Evolutionary conservation across 768 basidiomycete genomes (phyloP), one percentile per base, ranked within the genome.

Genomic region (Tulasnella sp.): DNA sequence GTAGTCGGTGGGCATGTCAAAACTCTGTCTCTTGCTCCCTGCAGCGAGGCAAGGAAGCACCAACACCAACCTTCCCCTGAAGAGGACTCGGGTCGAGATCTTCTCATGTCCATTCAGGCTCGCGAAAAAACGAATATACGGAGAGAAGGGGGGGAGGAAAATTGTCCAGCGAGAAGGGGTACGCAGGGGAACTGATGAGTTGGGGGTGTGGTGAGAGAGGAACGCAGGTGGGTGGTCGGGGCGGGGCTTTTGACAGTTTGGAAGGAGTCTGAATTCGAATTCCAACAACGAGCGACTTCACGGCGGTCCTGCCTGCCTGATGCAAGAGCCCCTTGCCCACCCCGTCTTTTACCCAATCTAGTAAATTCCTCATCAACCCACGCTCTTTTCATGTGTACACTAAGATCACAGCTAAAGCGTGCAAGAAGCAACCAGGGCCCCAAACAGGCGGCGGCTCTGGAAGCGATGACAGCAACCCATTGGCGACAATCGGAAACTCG

Each of bases 211-310:
- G 58, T 64, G 58, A 64, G 58, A 64, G 58, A 64, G 58, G 58
- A 34, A 64, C 58, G 58, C 58, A 64, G 58, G 58, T 64, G 58
- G 58, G 25, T 64, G 58, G 58, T 64, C 58, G 58, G 58, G 25
- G 58, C 31, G 29, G 58, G 12, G 7, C 29, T 34, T 64, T 64
- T 64, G 25, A 34, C 25, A 25, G 58, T 64, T 64, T 64, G 58
- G 58, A 64, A 64, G 58, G 58, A 64, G 58, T 64, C 58, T 64
- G 58, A 64, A 64, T 64, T 64, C 58, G 58, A 64, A 64, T 64
- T 64, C 58, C 58, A 64, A 11, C 58, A 64, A 14, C 58, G 58
- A 64, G 58, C 58, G 31, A 64, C 58, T 64, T 64, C 58, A 64
- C 58, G 58, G 58, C 58, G 58, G 58, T 64, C 58, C 58, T 64